A percentile compares a stretch with the other conserved stretches of the same genome.
Conservation (phyloP, 371 early-diverging fungal genomes). For the Lichtheimia ornata region DNA sequence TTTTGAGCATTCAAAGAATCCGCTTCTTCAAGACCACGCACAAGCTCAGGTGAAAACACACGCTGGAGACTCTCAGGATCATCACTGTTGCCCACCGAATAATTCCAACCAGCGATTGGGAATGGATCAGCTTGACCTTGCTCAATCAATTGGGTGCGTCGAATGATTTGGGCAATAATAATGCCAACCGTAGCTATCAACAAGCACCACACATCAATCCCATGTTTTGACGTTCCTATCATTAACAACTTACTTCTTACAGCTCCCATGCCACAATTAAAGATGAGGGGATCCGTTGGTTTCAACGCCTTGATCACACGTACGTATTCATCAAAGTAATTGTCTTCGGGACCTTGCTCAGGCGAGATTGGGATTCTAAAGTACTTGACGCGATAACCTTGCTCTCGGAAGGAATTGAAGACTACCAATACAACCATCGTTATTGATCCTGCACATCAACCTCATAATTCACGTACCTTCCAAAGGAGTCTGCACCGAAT, state of each 20-base stretch:
- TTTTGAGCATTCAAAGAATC: slow-evolving; percentile 50
- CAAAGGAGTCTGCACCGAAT: slow-evolving; percentile 62
- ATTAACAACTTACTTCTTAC: slow-evolving; percentile 61
- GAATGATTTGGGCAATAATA: slow-evolving; percentile 60
- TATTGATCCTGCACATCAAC: background rate
- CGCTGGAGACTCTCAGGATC: slow-evolving; percentile 10
- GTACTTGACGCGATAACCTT: slow-evolving; percentile 56
- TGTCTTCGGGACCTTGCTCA: slow-evolving; percentile 70
- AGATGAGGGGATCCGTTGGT: slow-evolving; percentile 63
- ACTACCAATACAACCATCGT: slow-evolving; percentile 24
- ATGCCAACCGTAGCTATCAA: slow-evolving; percentile 65
- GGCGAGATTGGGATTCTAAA: slow-evolving; percentile 70
- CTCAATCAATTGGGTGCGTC: slow-evolving; percentile 55
- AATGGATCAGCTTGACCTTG: slow-evolving; percentile 49
- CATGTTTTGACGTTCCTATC: no score
- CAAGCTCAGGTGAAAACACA: slow-evolving; percentile 25
- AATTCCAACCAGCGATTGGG: slow-evolving; percentile 41
- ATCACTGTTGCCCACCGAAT: slow-evolving; percentile 4
- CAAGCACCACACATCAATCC: background rate
- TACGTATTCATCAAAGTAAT: slow-evolving; percentile 72
- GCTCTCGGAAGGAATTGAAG: slow-evolving; percentile 44
- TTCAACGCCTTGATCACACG: slow-evolving; percentile 46
- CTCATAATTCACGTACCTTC: slow-evolving; percentile 47
- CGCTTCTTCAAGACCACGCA: slow-evolving; percentile 44
- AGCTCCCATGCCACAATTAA: slow-evolving; percentile 76